Conservation (phyloP, 768 basidiomycete genomes). For the Postia placenta region DNA sequence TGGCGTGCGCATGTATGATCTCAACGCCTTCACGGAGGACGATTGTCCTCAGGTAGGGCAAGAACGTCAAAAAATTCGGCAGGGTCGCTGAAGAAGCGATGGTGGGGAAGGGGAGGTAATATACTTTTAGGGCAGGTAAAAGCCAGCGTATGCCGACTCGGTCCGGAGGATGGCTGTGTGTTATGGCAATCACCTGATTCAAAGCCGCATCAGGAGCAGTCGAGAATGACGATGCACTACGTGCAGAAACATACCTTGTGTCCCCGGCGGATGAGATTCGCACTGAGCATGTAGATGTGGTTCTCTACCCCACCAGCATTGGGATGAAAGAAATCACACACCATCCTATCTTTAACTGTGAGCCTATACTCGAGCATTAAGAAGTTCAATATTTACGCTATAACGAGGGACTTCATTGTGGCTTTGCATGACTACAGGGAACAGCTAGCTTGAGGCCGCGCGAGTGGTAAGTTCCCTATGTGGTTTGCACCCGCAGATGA, state of each 20-base stretch:
- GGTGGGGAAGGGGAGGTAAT: constrained; percentile 86
- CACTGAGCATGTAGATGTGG: constrained; percentile 90
- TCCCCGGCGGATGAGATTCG: constrained; percentile 72
- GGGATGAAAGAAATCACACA: constrained; percentile 96
- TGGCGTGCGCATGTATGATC: constrained; percentile 88
- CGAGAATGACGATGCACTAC: too few relatives aligned
- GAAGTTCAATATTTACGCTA: constrained; percentile 5
- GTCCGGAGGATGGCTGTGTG: constrained; percentile 83
- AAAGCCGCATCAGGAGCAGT: not conserved
- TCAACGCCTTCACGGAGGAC: constrained; percentile 81
- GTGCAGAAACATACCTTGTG: constrained; percentile 68
- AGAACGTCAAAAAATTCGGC: constrained; percentile 87
- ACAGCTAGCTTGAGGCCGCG: too few relatives aligned
- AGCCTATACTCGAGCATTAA: not conserved
- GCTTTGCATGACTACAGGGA: too few relatives aligned
- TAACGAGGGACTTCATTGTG: not conserved
- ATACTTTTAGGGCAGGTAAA: constrained; percentile 82
- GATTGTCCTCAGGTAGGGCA: constrained; percentile 90
- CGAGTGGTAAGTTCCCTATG: too few relatives aligned
- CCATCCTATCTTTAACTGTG: constrained; percentile 66
- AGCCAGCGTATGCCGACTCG: constrained; percentile 90
- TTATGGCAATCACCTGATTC: constrained; percentile 84
- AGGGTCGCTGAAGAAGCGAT: constrained; percentile 91
- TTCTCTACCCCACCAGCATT: constrained; percentile 93
- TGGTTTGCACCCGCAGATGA: not conserved